A percentile compares a stretch with the other conserved stretches of the same genome.
Evolutionary conservation across 768 basidiomycete genomes (phyloP).

Genomic region (Lanmaoa pseudosensibilis): DNA sequence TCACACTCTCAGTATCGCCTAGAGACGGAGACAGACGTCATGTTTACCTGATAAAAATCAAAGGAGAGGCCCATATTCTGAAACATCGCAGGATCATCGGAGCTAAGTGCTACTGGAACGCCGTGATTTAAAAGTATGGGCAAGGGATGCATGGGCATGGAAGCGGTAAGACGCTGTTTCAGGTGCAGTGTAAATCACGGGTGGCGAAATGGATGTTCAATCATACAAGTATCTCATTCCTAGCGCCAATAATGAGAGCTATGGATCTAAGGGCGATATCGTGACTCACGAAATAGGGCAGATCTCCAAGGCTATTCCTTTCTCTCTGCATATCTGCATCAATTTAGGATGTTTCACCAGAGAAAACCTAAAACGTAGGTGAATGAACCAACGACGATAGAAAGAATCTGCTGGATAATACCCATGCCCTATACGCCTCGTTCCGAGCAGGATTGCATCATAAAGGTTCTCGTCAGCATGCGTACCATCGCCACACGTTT

Average conservation of each 20-base stretch:
- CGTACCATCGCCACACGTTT: constrained; percentile 76
- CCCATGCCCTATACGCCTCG: constrained; percentile 84
- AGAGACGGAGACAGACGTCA: background rate
- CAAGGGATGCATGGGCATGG: constrained; percentile 79
- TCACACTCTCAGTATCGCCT: background rate
- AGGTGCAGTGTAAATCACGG: background rate
- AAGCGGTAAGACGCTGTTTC: constrained; percentile 65
- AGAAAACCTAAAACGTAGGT: constrained; percentile 51
- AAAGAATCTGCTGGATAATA: constrained; percentile 24
- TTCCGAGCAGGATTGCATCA: constrained; percentile 75
- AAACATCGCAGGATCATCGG: constrained; percentile 77
- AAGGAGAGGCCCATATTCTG: constrained; percentile 77
- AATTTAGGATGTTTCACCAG: constrained; percentile 76
- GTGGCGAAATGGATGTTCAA: background rate
- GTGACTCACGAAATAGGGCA: constrained; percentile 76
- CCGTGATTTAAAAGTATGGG: constrained; percentile 72
- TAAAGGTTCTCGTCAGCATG: constrained; percentile 70
- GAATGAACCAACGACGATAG: background rate
- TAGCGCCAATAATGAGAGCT: constrained; percentile 25
- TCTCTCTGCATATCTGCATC: constrained; percentile 64
- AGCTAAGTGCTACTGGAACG: constrained; percentile 66
- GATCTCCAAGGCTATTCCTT: constrained; percentile 65
- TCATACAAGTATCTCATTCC: constrained; percentile 71
- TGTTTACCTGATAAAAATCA: constrained; percentile 70
- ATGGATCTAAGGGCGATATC: background rate